Evolutionary conservation across 768 basidiomycete genomes (phyloP).

Genomic region (Russula earlei): DNA sequence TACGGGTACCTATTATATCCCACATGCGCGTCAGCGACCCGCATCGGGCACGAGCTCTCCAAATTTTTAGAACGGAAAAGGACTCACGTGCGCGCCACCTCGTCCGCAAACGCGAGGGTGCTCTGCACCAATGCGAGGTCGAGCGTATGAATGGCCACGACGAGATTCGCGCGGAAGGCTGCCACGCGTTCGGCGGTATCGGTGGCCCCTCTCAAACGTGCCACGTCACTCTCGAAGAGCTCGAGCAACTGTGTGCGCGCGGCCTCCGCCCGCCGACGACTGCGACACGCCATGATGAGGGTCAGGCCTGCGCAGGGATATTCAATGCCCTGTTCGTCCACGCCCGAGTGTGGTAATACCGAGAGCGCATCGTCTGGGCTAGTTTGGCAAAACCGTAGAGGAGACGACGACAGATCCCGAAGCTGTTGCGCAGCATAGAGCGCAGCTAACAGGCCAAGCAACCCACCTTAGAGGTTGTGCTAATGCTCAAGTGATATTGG

Average conservation of each 20-base stretch:
- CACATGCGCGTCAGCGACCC: neutral
- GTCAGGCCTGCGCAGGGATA: constrained; percentile 47
- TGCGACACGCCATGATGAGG: constrained; percentile 76
- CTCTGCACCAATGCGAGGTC: constrained; percentile 56
- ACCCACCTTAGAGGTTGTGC: too few relatives aligned
- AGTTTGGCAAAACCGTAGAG: constrained; percentile 51
- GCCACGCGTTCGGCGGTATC: constrained; percentile 45
- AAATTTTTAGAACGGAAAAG: too few relatives aligned
- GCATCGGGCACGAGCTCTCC: too few relatives aligned
- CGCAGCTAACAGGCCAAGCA: too few relatives aligned
- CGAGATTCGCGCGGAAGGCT: constrained; percentile 47
- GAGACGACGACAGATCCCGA: constrained; percentile 73
- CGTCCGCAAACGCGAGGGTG: constrained; percentile 52
- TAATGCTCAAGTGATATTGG: too few relatives aligned
- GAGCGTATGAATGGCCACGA: constrained; percentile 49
- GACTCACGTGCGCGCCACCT: constrained; percentile 44
- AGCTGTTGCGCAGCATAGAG: too few relatives aligned
- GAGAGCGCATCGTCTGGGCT: constrained; percentile 44
- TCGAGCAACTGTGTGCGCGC: constrained; percentile 47
- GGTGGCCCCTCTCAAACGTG: constrained; percentile 26
- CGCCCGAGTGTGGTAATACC: constrained; percentile 27
- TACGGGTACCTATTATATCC: constrained; percentile 55
- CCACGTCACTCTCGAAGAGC: constrained; percentile 47
- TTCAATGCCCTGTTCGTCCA: constrained; percentile 13
- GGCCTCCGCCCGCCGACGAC: constrained; percentile 46